Base-by-base conservation (phyloP, 352 stramenopile species). In the Peronosclerospora sorghi region DNA sequence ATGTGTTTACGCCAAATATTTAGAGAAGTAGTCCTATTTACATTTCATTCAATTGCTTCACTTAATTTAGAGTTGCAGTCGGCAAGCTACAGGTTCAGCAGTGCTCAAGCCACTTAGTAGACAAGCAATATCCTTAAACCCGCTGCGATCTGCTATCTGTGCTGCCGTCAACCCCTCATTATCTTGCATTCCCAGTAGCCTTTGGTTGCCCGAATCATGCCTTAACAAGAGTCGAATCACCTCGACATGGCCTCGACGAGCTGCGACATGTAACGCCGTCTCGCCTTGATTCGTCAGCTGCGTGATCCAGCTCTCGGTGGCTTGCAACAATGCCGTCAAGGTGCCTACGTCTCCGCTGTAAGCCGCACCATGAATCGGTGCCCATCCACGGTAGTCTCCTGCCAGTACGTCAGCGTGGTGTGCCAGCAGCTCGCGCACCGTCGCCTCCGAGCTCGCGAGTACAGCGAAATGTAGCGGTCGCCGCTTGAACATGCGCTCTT, bases 401-500 rank as follows among this genome's bases (percentile, higher is more conserved):
- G 54, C 64, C 14, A 59, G 27, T 4, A 78, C 42, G 24, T 78
- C 52, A 1, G 58, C 71, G 13, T 69, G 54, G 27, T 71, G 45
- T 1, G 32, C 47, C 2, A 81, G 37, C 32, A 88, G 59, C 26
- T 71, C 30, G 1, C 44, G 41, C 24, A 84, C 59, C 0, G 59
- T 61, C 18, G 40, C 54, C 0, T 50, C 35, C 1, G 61, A 71
- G 18, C 51, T 59, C 2, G 62, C 58, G 17, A 84, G 51, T 36
- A 70, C 65, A 1, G 73, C 71, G 35, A 88, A 83, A 24, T 86
- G 69, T 34, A 88, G 57, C 37, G 76, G 66, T 8, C 57, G 72
- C 20, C 76, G 73, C 35, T 70, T 74, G 51, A 88, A 88, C 36
- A 83, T 59, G 2, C 73, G 71, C 42, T 62, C 65, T 52, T 88